Conservation (phyloP, 2,329 filamentous ascomycete species). For the Hymenoscyphus fraxineus region DNA sequence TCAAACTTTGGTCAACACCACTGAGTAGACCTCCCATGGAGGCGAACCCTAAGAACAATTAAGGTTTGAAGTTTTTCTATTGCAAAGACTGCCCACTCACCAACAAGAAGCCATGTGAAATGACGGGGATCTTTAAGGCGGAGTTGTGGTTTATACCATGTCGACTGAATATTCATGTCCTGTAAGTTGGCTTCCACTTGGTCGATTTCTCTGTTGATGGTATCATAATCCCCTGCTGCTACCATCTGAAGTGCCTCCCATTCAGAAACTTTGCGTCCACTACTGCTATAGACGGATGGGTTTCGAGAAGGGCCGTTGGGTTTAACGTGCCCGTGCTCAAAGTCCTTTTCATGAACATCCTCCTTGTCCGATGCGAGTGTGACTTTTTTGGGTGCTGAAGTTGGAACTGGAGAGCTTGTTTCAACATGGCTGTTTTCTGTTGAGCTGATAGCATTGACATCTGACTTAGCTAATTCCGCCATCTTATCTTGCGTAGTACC, state of each 20-base stretch:
- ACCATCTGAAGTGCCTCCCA: conserved; percentile 34
- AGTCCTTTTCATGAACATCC: conserved; percentile 18
- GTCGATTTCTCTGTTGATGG: conserved; percentile 35
- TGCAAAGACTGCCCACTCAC: conserved; percentile 10
- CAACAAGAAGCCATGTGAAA: conserved; percentile 49
- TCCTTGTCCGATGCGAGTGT: conserved; percentile 7
- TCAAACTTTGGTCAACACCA: conserved; percentile 69
- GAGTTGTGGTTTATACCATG: conserved; percentile 45
- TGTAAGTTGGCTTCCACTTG: conserved; percentile 34
- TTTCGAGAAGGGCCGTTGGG: background rate
- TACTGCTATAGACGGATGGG: background rate
- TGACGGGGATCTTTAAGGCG: conserved; percentile 58
- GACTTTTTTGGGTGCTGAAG: conserved; percentile 6
- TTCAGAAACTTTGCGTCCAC: conserved; percentile 23
- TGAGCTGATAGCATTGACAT: conserved; percentile 17
- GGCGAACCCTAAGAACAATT: conserved; percentile 50
- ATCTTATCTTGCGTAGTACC: conserved; percentile 12
- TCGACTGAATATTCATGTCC: conserved; percentile 23
- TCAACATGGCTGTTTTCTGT: conserved; percentile 17
- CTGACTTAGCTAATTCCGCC: conserved; percentile 16
- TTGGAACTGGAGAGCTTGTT: background rate
- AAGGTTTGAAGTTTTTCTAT: background rate
- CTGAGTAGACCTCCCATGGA: conserved; percentile 71
- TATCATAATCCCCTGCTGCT: conserved; percentile 30
- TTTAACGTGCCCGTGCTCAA: conserved; percentile 6